A percentile compares a stretch with the other conserved stretches of the same genome.
phyloP scores from a whole-genome alignment of 2,329 filamentous ascomycete genomes.

The Paracorniculantispora psalliotae region DNA sequence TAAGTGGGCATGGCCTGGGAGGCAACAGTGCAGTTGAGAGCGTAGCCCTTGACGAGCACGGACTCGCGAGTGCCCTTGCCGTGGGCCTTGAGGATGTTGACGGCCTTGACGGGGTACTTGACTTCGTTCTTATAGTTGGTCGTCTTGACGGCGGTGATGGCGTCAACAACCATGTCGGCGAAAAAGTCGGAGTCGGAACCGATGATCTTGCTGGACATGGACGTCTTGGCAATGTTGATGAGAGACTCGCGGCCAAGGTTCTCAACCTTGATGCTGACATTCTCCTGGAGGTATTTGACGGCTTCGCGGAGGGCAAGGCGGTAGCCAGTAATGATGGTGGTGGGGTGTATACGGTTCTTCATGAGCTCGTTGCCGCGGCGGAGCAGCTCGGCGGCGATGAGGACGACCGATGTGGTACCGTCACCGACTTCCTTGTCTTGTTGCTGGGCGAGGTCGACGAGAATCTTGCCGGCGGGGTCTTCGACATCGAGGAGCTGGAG shows the following conservation, averaged over 20 bases:
- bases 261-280: constrained; percentile 94
- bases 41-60: constrained; percentile 89
- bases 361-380: constrained; percentile 94
- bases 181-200: constrained; percentile 95
- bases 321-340: constrained; percentile 98
- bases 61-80: constrained; percentile 90
- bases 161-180: constrained; percentile 93
- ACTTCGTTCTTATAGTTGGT: constrained; percentile 84
- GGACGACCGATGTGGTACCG: constrained; percentile 94
- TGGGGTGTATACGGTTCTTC: constrained; percentile 99
- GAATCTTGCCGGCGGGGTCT: constrained; percentile 95
- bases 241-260: constrained; percentile 84
- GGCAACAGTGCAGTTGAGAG: constrained; percentile 96
- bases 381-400: constrained; percentile 93
- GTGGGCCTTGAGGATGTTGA: constrained; percentile 97
- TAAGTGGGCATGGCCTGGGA: constrained; percentile 97
- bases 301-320: constrained; percentile 91
- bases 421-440: constrained; percentile 99
- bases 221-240: constrained; percentile 93
- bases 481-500: constrained; percentile 93
- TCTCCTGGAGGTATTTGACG: constrained; percentile 98
- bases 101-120: constrained; percentile 98
- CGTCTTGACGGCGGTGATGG: constrained; percentile 89
- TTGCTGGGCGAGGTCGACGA: constrained; percentile 95
- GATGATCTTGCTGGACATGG: constrained; percentile 99